Base-by-base conservation (phyloP, 148 eudicot genomes). In the Linanthus parryae region DNA sequence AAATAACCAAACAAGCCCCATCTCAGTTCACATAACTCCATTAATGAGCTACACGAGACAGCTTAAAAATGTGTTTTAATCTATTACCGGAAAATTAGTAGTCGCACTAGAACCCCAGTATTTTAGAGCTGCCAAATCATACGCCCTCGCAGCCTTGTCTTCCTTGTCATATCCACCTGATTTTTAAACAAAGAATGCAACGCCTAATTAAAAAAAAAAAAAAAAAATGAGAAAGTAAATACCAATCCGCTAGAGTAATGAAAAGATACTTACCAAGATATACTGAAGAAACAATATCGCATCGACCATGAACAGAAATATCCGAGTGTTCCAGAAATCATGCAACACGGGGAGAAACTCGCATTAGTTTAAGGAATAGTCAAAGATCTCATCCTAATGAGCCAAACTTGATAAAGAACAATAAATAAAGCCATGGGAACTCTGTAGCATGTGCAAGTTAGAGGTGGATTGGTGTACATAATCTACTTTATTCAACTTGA, bases 21-120 rank as follows among this genome's bases (percentile, higher is more conserved):
- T n/a, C n/a, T n/a, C n/a, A n/a, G n/a, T n/a, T n/a, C n/a, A n/a
- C n/a, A n/a, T n/a, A n/a, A n/a, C n/a, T n/a, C n/a, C n/a, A n/a
- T 31, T 31, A 31, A 31, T 31, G 11, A 31, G 35, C 5, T 11
- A 5, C 35, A 11, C 35, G 11, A 31, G 11, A 31, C 35, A 31
- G 5, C 11, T 5, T 31, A 31, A 31, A n/a, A n/a, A n/a, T n/a
- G n/a, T n/a, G n/a, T 55, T 19, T 1, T 15, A 16, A 7, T 31
- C 41, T 51, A 64, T 70, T 92, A 92, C 99, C 45, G 99, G 96
- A 63, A 92, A 92, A 68, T 92, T 92, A 53, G 95, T 92, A 23
- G 99, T 87, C 31, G 99, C 99, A 14, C 88, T 75, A 40, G 88
- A 75, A 41, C 99, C 99, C 99, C 99, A 92, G 64, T 92, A 88